Base-by-base conservation (phyloP, 2,329 filamentous ascomycete genomes). In the Claviceps digitariae region DNA sequence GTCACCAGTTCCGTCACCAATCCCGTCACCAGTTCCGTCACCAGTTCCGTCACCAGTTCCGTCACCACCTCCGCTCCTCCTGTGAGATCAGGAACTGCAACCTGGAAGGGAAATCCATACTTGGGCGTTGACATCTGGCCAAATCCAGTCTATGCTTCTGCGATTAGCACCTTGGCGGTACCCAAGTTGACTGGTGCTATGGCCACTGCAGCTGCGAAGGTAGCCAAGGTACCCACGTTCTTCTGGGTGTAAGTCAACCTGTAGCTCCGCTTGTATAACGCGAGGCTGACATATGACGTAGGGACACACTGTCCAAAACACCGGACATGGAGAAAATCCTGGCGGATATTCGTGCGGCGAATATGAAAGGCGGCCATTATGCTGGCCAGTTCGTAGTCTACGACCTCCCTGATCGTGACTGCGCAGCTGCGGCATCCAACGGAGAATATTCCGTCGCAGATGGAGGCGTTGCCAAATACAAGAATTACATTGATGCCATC, bases 321-420 rank as follows among this genome's bases (percentile, higher is more conserved):
- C 67, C 72, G 52, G 58, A 73, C 51, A 71, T 79, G 63, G 64
- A 68, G 20, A 57, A 63, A 23, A 76, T 73, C 20, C 67, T 81
- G 23, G 64, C 62, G n/a, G 67, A 74, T 27, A 72, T 75, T 52
- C 66, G 64, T 45, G 61, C 62, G 20, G 67, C 66, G 2, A 73
- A 69, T 59, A 56, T 61, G 52, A 65, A 64, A 36, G 66, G 67
- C 9, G 63, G 57, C 25, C 67, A 68, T 50, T 73, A 76, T 54
- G 73, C 70, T 12, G 75, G 70, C 5, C 69, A 73, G 50, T 71
- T 80, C 46, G 77, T 80, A 51, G 72, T 81, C 53, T 81, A 81
- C 61, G 72, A 81, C 63, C 71, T 81, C 2, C 78, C 78, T 13
- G 75, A 79, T 60, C 74, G 78, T 62, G 78, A 81, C 66, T 81